phyloP scores from a whole-genome alignment of 345 rosid genomes.

The Brassica carinata region DNA sequence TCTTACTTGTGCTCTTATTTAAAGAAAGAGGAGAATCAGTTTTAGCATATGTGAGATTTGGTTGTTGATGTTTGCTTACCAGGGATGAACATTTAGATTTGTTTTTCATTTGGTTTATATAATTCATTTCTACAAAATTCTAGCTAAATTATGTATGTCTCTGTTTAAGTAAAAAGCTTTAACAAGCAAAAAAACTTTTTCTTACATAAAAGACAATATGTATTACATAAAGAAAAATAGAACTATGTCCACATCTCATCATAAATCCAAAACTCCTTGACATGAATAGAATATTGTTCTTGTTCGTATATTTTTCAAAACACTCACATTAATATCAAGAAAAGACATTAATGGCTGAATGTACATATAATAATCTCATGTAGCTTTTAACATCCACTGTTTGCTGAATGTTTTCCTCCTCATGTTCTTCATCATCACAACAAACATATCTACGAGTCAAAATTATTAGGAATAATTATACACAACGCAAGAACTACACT shows the following conservation, averaged over 20 bases:
- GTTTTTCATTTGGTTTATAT: no score
- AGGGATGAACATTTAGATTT: no score
- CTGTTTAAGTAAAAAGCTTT: no score
- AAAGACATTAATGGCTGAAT: constrained; percentile 10
- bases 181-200: no score
- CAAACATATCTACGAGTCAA: not conserved
- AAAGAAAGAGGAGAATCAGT: no score
- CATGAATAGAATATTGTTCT: constrained; percentile 1
- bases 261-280: constrained; percentile 1
- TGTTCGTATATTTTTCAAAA: constrained; percentile 7
- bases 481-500: not conserved
- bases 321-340: constrained; percentile 15
- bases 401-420: constrained; percentile 1
- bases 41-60: no score
- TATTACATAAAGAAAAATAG: not conserved
- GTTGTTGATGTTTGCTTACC: no score
- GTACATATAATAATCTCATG: constrained; percentile 24
- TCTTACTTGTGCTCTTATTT: no score
- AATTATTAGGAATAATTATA: not conserved
- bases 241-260: not conserved
- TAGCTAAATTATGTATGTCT: no score
- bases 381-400: constrained; percentile 16
- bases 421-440: constrained; percentile 10
- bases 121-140: no score
- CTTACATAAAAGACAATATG: not conserved